phyloP scores from a whole-genome alignment of 176 grass and related monocot genomes.

The Canna indica region DNA sequence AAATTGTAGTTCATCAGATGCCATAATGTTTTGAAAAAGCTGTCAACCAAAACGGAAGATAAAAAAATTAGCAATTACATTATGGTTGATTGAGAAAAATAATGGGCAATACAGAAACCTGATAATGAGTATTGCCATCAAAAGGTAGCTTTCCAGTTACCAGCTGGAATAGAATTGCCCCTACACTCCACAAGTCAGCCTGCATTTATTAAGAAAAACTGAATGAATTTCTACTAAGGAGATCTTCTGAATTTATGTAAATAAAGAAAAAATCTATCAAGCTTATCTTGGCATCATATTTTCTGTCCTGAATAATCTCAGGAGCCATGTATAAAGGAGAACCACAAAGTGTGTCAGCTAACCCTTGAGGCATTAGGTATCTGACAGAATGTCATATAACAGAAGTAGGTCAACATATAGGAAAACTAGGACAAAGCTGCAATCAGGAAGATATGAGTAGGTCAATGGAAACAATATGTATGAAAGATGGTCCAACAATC shows the following conservation, averaged over 20 bases:
- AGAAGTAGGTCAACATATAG: conserved; percentile 13
- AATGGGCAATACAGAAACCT: conserved; percentile 23
- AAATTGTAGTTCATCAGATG: conserved; percentile 47
- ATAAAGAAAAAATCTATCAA: not conserved
- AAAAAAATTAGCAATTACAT: conserved; percentile 7
- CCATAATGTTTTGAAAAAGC: conserved; percentile 47
- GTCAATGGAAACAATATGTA: not conserved
- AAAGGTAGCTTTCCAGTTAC: conserved; percentile 47
- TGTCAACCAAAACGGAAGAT: conserved; percentile 22
- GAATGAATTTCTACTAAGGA: not conserved
- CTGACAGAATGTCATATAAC: conserved; percentile 15
- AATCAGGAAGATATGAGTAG: not conserved
- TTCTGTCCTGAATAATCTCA: conserved; percentile 50
- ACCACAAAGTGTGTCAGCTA: conserved; percentile 59
- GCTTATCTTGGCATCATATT: conserved; percentile 57
- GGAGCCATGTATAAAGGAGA: conserved; percentile 75
- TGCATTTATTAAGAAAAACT: conserved; percentile 23
- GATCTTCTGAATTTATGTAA: not conserved
- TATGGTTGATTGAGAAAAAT: not conserved
- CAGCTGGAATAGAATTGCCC: conserved; percentile 67
- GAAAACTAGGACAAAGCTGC: not conserved
- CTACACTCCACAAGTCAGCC: conserved; percentile 76
- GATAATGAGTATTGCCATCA: conserved; percentile 28
- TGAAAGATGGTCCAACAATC: not conserved
- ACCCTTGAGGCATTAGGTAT: conserved; percentile 47